phyloP scores from a whole-genome alignment of 2,329 filamentous ascomycete genomes.

The Sporothrix inflata region DNA sequence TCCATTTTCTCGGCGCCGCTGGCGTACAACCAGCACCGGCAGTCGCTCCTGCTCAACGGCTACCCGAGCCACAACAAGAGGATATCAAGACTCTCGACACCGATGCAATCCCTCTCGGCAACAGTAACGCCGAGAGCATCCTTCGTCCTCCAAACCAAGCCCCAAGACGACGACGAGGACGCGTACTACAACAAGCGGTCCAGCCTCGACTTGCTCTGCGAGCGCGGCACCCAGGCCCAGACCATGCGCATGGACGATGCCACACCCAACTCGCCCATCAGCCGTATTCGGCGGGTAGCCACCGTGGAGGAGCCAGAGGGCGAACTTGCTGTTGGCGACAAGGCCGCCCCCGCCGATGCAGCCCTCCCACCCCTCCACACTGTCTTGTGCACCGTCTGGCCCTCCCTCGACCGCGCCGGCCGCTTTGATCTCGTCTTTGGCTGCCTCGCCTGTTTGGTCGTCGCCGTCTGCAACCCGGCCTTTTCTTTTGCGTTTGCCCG shows the following conservation, averaged over 20 bases:
- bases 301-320: neutral
- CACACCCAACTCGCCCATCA: neutral
- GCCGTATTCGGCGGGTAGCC: neutral
- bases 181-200: neutral
- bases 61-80: constrained; percentile 11
- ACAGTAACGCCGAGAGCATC: neutral
- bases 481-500: constrained; percentile 79
- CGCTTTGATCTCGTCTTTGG: constrained; percentile 62
- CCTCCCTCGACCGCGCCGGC: constrained; percentile 57
- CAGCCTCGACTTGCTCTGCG: constrained; percentile 28
- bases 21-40: constrained; percentile 21
- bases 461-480: constrained; percentile 65
- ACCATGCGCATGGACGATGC: constrained; percentile 21
- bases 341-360: too few relatives aligned
- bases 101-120: neutral
- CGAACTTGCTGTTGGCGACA: too few relatives aligned
- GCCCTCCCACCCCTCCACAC: constrained; percentile 45
- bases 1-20: constrained; percentile 25
- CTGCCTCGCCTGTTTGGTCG: constrained; percentile 62
- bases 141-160: neutral
- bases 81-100: neutral
- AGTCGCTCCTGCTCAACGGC: neutral
- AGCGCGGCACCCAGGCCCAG: constrained; percentile 27
- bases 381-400: constrained; percentile 74
- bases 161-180: neutral